Evolutionary conservation across 1,284 basidiomycete species (phyloP), one percentile per base, ranked within the genome.

Genomic region (Pseudozyma pruni): DNA sequence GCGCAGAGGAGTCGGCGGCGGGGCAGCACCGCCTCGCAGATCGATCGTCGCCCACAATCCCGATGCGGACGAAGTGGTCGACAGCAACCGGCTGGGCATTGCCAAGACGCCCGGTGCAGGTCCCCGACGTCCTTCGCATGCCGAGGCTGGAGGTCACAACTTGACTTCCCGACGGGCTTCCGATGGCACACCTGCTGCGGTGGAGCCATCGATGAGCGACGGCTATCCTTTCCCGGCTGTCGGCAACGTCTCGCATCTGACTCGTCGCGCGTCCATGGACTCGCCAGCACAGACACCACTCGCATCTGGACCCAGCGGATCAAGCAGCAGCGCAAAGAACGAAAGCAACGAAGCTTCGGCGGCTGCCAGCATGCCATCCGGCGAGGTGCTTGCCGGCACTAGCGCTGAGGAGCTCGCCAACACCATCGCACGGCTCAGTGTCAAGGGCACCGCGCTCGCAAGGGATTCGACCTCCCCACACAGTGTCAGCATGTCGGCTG

Each of bases 211-310:
- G 17, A 40, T 29, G 5, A 35, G 20, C 1, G 69, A 69, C 16
- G 76, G 70, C 1, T 78, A 78, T 34, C 76, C 74, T 0, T 78
- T 78, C 48, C 76, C 76, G 0, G 51, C 60, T 13, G 20, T 40
- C 0, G 49, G 48, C n/a, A 44, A 38, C 9, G 35, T 61, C 4
- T 35, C 66, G 25, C 59, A 68, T 8, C 33, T 75, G 10, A 60
- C 60, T 3, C 32, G 74, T 16, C 44, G 74, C 1, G 72, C 72
- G 2, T 70, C 64, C 16, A 75, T 59, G 17, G 68, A 74, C 29
- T 72, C 72, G 10, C 62, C 67, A 4, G 72, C 62, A 1, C 54
- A 39, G 6, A 69, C 59, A 8, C 72, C 72, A 3, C 38, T 74
- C 16, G 60, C 66, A 10, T 35, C 33, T 8, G 60, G 49, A 8